A percentile compares a stretch with the other conserved stretches of the same genome.
phyloP scores from a whole-genome alignment of 257 asterid genomes.

The Verbascum thapsus region DNA sequence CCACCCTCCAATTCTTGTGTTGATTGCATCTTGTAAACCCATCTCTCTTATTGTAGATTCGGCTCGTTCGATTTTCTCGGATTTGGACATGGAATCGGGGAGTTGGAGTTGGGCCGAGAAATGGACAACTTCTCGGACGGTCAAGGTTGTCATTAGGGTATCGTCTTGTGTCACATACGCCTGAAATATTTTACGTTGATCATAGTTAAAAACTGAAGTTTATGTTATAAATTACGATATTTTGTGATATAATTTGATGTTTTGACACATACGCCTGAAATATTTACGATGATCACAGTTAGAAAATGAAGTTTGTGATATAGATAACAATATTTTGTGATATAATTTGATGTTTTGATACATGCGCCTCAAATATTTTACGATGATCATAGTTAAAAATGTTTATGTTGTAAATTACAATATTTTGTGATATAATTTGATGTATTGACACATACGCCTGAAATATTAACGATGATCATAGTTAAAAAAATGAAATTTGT shows the following conservation, averaged over 20 bases:
- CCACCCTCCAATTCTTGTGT: conserved; percentile 70
- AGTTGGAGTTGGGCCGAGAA: conserved; percentile 63
- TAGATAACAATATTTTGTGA: neutral
- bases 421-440: too few species aligned
- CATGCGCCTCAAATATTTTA: conserved; percentile 54
- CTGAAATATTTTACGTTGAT: conserved; percentile 24
- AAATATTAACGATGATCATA: too few species aligned
- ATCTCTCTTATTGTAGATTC: conserved; percentile 50
- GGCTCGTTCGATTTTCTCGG: conserved; percentile 48
- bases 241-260: conserved; percentile 10
- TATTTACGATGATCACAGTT: neutral
- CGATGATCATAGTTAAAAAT: too few species aligned
- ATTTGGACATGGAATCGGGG: conserved; percentile 48
- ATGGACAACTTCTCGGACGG: conserved; percentile 56
- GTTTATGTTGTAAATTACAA: neutral
- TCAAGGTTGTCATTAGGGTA: conserved; percentile 53
- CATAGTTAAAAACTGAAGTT: neutral
- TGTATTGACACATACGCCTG: conserved; percentile 72
- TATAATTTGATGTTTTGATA: conserved; percentile 49
- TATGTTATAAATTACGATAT: neutral
- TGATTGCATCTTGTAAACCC: conserved; percentile 56
- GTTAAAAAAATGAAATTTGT: too few species aligned
- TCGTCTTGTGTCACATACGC: conserved; percentile 77
- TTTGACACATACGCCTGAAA: conserved; percentile 68
- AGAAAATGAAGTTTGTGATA: neutral